A percentile compares a stretch with the other conserved stretches of the same genome.
Evolutionary conservation across 176 grass and related monocot species (phyloP).

Genomic region (Musa troglodytarum): DNA sequence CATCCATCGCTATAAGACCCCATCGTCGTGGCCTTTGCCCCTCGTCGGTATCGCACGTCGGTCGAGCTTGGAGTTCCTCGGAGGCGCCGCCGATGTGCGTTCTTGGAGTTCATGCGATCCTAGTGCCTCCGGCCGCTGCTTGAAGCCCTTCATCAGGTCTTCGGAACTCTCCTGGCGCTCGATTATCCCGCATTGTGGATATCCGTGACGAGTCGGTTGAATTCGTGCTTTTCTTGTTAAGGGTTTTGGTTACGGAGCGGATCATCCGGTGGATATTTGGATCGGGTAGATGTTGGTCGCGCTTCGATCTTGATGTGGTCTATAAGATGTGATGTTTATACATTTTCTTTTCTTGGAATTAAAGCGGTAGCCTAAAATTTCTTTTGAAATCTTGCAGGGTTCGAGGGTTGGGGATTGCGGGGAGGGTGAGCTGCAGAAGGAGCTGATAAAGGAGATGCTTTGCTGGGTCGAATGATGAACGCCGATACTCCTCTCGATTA

Average conservation of each 20-base stretch:
- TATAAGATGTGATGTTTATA: not conserved
- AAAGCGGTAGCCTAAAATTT: not conserved
- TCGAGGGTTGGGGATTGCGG: not conserved
- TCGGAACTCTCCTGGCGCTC: not conserved
- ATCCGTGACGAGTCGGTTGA: not conserved
- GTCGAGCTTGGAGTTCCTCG: not conserved
- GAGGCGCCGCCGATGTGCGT: not conserved
- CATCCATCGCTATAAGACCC: slow-evolving; percentile 4
- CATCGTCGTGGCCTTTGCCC: not conserved
- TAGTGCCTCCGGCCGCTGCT: not conserved
- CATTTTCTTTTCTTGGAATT: not conserved
- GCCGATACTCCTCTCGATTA: slow-evolving; percentile 65
- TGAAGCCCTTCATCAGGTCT: not conserved
- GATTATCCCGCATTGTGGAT: not conserved
- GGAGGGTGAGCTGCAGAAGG: not conserved
- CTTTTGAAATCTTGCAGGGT: not conserved
- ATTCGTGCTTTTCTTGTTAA: not conserved
- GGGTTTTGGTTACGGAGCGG: not conserved
- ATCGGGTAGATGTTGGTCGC: not conserved
- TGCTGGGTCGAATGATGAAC: slow-evolving; percentile 41
- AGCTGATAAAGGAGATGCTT: slow-evolving; percentile 10
- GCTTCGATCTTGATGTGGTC: slow-evolving; percentile 3
- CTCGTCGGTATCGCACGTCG: not conserved
- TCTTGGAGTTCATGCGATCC: not conserved
- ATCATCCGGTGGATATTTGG: not conserved